Percentiles rank a stretch among this genome's conserved stretches.
phyloP scores from a whole-genome alignment of 2,329 filamentous ascomycete species.

The Clarireedia homoeocarpa region DNA sequence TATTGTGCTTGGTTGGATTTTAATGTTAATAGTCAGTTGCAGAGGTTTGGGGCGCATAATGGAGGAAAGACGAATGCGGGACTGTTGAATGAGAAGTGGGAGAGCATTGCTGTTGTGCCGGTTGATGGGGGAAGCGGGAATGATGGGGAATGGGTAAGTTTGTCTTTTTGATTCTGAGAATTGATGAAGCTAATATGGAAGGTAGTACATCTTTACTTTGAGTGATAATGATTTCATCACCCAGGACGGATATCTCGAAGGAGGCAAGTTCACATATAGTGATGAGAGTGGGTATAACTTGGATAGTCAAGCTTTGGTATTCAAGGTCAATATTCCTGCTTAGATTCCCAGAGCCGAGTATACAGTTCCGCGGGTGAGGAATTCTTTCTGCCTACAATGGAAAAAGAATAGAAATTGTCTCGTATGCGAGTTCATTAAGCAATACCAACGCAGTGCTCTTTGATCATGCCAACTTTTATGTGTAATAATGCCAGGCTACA shows the following conservation, averaged over 20 bases:
- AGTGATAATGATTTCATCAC: conserved; percentile 73
- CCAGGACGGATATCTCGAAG: conserved; percentile 53
- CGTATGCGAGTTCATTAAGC: no score
- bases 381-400: no score
- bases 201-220: conserved; percentile 51
- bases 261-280: conserved; percentile 43
- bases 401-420: not conserved
- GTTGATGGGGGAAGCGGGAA: conserved; percentile 38
- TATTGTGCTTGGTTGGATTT: conserved; percentile 63
- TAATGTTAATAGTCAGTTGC: conserved; percentile 58
- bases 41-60: conserved; percentile 60
- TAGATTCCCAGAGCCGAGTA: not conserved
- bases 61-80: conserved; percentile 50
- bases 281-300: conserved; percentile 48
- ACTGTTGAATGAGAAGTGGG: conserved; percentile 72
- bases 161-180: not conserved
- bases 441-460: no score
- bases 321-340: conserved; percentile 30
- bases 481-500: no score
- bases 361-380: no score
- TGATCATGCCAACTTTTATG: no score
- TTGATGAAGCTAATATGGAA: not conserved
- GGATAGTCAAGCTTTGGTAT: conserved; percentile 53
- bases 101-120: conserved; percentile 56
- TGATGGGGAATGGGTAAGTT: conserved; percentile 45